A percentile compares a stretch with the other conserved stretches of the same genome.
phyloP scores from a whole-genome alignment of 106 monocot species.

The Acorus gramineus region DNA sequence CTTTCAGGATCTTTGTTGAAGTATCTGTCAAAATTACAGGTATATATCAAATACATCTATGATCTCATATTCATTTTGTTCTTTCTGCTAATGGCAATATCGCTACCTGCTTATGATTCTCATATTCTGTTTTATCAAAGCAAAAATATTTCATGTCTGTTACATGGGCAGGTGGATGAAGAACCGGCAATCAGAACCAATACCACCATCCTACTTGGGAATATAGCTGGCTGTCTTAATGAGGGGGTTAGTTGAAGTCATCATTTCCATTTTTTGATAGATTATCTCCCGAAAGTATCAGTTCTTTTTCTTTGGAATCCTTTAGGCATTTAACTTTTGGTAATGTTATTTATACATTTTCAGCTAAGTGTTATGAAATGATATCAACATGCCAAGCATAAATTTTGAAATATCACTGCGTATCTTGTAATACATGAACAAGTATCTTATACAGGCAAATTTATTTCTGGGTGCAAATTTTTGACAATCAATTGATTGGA shows the following conservation, averaged over 20 bases:
- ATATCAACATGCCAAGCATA: background rate
- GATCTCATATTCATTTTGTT: background rate
- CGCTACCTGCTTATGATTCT: constrained; percentile 1
- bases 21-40: constrained; percentile 98
- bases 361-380: background rate
- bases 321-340: too few species aligned
- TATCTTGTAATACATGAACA: too few species aligned
- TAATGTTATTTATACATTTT: background rate
- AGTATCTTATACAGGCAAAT: too few species aligned
- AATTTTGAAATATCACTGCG: too few species aligned
- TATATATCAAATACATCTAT: constrained; percentile 5
- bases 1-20: constrained; percentile 88
- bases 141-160: too few species aligned
- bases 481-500: constrained; percentile 4
- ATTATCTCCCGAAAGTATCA: too few species aligned
- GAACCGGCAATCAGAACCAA: constrained; percentile 98
- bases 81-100: background rate
- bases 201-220: constrained; percentile 93
- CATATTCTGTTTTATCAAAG: too few species aligned
- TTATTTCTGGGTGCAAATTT: background rate
- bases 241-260: constrained; percentile 73
- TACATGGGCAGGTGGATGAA: constrained; percentile 70
- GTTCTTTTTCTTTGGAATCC: too few species aligned
- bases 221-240: constrained; percentile 90
- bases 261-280: background rate